A percentile compares a stretch with the other conserved stretches of the same genome.
Evolutionary conservation across 371 early-diverging fungal genomes (phyloP).

Genomic region (Sporodiniella umbellata): DNA sequence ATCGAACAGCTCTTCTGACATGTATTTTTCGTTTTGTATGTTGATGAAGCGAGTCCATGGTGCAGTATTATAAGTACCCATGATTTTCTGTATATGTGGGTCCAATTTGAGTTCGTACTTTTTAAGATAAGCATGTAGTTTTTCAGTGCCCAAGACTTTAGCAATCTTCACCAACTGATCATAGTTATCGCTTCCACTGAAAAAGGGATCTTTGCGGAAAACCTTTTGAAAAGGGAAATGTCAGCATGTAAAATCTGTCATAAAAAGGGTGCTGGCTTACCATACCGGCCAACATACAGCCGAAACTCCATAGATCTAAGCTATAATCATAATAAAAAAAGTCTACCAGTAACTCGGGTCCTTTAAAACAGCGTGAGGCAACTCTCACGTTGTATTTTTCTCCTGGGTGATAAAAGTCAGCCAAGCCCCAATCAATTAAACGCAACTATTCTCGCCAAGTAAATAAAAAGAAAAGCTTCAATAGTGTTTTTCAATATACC

Average conservation of each 20-base stretch:
- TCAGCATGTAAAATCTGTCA: neutral
- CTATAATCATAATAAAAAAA: slow-evolving; percentile 98
- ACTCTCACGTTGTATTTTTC: slow-evolving; percentile 98
- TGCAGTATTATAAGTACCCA: slow-evolving; percentile 83
- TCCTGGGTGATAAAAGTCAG: slow-evolving; percentile 99
- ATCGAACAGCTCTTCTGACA: slow-evolving; percentile 89
- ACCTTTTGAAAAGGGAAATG: slow-evolving; percentile 34
- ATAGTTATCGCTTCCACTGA: slow-evolving; percentile 97
- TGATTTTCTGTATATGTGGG: slow-evolving; percentile 79
- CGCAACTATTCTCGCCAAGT: slow-evolving; percentile 80
- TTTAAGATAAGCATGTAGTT: slow-evolving; percentile 84
- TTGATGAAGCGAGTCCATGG: slow-evolving; percentile 93
- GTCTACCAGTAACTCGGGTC: slow-evolving; percentile 98
- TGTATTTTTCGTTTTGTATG: slow-evolving; percentile 86
- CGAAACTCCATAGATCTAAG: slow-evolving; percentile 99
- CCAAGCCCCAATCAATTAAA: slow-evolving; percentile 99
- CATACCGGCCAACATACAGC: slow-evolving; percentile 99
- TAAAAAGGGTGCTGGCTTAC: too few species aligned
- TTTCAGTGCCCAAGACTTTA: slow-evolving; percentile 93
- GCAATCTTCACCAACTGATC: slow-evolving; percentile 99
- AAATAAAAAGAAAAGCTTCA: too few species aligned
- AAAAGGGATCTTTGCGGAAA: slow-evolving; percentile 98
- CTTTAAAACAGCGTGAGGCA: slow-evolving; percentile 99
- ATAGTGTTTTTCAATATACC: slow-evolving; percentile 34
- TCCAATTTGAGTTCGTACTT: slow-evolving; percentile 95